Conservation (phyloP, 805 yeast genomes). For the Lipomyces kockii region DNA sequence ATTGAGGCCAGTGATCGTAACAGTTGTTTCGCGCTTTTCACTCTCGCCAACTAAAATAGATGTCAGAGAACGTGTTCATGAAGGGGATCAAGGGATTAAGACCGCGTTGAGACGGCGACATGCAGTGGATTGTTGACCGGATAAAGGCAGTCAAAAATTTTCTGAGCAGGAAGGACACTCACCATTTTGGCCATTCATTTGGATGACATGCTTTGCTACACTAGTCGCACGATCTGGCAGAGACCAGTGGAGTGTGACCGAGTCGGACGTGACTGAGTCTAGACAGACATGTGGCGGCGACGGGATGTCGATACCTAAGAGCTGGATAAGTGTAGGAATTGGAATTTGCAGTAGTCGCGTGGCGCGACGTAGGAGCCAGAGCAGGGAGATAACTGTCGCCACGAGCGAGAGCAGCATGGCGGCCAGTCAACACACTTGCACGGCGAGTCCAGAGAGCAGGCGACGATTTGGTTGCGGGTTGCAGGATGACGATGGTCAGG, state of each 20-base stretch:
- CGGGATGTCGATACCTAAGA: constrained; percentile 47
- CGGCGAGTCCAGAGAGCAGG: neutral
- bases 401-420: constrained; percentile 37
- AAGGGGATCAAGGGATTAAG: neutral
- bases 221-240: constrained; percentile 42
- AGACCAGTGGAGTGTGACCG: constrained; percentile 46
- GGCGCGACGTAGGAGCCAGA: constrained; percentile 47
- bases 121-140: neutral
- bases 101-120: neutral
- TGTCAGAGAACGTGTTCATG: neutral
- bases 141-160: neutral
- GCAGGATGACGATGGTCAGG: neutral
- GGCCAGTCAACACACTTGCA: neutral
- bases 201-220: constrained; percentile 44
- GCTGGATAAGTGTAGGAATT: constrained; percentile 43
- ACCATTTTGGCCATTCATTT: constrained; percentile 44
- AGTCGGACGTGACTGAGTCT: constrained; percentile 42
- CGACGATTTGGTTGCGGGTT: neutral
- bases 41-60: constrained; percentile 39
- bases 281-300: constrained; percentile 44
- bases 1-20: constrained; percentile 43
- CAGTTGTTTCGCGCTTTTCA: constrained; percentile 45
- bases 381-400: constrained; percentile 42
- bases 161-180: constrained; percentile 9
- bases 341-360: constrained; percentile 45